Conservation (phyloP, 23 red algal genomes). For the Agarophyton chilense region DNA sequence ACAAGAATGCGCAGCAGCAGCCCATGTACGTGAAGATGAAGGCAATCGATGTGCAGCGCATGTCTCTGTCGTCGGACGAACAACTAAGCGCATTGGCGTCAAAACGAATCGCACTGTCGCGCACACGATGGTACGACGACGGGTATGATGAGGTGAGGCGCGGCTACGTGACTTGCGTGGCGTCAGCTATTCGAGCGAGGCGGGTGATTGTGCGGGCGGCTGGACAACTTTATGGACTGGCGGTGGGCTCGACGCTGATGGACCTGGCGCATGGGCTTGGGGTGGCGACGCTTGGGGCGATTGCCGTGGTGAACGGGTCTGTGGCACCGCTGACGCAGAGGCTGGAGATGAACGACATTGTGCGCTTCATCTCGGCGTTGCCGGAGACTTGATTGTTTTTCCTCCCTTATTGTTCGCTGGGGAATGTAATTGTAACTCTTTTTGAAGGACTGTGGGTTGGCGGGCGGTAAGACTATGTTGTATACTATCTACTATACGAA, state of each 20-base stretch:
- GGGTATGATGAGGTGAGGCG: constrained; percentile 15
- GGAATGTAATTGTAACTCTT: background rate
- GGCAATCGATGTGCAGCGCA: background rate
- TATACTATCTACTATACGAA: no score
- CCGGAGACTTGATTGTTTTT: constrained; percentile 1
- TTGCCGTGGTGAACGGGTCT: constrained; percentile 63
- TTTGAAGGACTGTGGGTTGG: background rate
- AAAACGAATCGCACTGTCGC: background rate
- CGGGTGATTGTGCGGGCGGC: constrained; percentile 70
- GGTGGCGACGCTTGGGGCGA: constrained; percentile 29
- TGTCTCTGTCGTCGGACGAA: background rate
- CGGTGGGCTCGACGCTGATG: constrained; percentile 66
- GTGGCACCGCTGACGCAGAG: constrained; percentile 64
- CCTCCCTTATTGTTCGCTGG: no score
- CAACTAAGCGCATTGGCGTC: background rate
- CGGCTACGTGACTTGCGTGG: constrained; percentile 58
- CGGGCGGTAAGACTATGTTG: no score
- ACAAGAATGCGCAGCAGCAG: background rate
- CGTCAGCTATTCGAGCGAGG: constrained; percentile 65
- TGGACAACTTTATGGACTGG: constrained; percentile 62
- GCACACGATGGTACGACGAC: constrained; percentile 12
- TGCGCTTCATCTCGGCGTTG: constrained; percentile 51
- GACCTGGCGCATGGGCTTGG: constrained; percentile 55
- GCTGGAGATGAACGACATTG: constrained; percentile 77
- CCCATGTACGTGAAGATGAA: constrained; percentile 9